A percentile compares a stretch with the other conserved stretches of the same genome.
These are phyloP conservation scores for Immersiella caudata DNA, from an alignment of 495 filamentous ascomycete genomes.

Conservation along the genomic window DNA sequence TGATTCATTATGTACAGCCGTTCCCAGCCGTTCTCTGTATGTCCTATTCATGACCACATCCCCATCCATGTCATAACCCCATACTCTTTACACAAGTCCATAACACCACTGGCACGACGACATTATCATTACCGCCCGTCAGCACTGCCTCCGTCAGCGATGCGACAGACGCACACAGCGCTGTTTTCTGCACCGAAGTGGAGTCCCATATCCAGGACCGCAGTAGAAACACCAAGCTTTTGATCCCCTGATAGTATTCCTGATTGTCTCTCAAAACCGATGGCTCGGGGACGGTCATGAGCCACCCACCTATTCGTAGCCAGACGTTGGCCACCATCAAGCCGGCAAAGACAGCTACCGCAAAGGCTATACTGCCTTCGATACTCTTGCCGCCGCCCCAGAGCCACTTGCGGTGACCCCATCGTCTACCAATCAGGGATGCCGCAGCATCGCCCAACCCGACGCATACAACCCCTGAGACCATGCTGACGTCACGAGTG, in stretches of 20 bases:
- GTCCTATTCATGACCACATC: not conserved
- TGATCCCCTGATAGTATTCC: not conserved
- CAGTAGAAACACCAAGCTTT: slow-evolving; percentile 26
- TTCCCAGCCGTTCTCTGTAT: not conserved
- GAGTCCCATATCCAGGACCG: slow-evolving; percentile 37
- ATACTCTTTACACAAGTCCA: slow-evolving; percentile 87
- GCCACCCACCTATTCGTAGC: slow-evolving; percentile 76
- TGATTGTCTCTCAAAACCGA: slow-evolving; percentile 25
- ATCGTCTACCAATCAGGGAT: slow-evolving; percentile 86
- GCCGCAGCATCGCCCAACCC: slow-evolving; percentile 95
- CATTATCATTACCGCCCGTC: slow-evolving; percentile 98
- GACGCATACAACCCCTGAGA: slow-evolving; percentile 89
- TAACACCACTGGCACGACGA: slow-evolving; percentile 91
- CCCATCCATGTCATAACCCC: slow-evolving; percentile 30
- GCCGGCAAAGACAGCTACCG: slow-evolving; percentile 73
- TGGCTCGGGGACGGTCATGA: slow-evolving; percentile 32
- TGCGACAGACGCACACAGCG: slow-evolving; percentile 73
- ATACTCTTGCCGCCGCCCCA: slow-evolving; percentile 97
- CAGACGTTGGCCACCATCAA: slow-evolving; percentile 72
- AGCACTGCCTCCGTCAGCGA: slow-evolving; percentile 93
- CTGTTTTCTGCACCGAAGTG: slow-evolving; percentile 58
- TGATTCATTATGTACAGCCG: not conserved
- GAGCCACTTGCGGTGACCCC: slow-evolving; percentile 86
- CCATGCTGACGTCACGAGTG: slow-evolving; percentile 77
- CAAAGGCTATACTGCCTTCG: slow-evolving; percentile 88